These are phyloP conservation scores for Psidium guajava DNA, from an alignment of 345 rosid species.

Conservation along the genomic window DNA sequence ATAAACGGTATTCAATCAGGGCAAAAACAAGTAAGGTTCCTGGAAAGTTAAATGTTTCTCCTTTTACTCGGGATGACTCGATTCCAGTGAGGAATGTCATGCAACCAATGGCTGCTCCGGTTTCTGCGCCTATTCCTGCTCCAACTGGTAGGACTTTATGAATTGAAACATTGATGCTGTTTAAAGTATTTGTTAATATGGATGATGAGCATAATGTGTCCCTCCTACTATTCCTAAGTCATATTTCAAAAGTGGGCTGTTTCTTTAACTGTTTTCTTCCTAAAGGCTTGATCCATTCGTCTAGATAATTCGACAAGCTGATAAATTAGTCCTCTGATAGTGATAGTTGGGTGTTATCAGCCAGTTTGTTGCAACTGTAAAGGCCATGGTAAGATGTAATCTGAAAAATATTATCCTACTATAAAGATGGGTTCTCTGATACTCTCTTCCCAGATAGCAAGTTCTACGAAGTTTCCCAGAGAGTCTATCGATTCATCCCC, in stretches of 20 bases:
- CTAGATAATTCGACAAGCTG: neutral
- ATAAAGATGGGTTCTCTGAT: neutral
- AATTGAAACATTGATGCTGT: neutral
- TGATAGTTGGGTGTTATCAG: neutral
- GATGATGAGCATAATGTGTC: neutral
- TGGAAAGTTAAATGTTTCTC: constrained; percentile 65
- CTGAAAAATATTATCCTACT: neutral
- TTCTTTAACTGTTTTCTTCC: neutral
- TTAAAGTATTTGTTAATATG: neutral
- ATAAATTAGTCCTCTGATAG: neutral
- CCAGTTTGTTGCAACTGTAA: neutral
- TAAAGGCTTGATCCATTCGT: neutral
- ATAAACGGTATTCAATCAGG: constrained; percentile 87
- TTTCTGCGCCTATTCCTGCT: constrained; percentile 35
- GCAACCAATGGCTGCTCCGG: constrained; percentile 46
- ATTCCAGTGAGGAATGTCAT: constrained; percentile 44
- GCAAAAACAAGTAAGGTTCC: constrained; percentile 76
- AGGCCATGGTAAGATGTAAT: neutral
- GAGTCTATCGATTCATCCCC: neutral
- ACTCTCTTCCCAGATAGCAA: neutral
- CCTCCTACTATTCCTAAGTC: neutral
- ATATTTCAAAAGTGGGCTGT: neutral
- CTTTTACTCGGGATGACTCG: constrained; percentile 54
- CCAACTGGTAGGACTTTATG: constrained; percentile 35
- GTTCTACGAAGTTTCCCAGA: neutral